Evolutionary conservation across 768 basidiomycete species (phyloP), one percentile per base, ranked within the genome.

Genomic region (Termitomyces titanicus): DNA sequence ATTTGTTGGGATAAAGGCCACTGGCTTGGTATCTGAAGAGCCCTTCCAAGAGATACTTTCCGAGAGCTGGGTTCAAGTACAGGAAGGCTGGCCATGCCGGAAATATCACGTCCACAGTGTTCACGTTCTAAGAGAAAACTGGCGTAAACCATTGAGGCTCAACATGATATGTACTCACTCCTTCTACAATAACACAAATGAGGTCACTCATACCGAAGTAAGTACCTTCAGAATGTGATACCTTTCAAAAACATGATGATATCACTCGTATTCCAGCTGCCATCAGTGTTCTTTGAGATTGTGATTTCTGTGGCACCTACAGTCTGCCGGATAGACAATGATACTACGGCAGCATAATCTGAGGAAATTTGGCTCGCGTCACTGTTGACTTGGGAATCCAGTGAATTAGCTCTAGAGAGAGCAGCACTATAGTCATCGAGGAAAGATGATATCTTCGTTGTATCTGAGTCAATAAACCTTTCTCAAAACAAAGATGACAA

Each of bases 11-110:
- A 64, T 86, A 87, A 54, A 80, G 79, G 0, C 85, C 85, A 1
- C 78, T 79, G 0, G 81, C 83, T 66, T 87, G 85, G 62, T 88
- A 88, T 54, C 79, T 73, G 64, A 87, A 84, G 18, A 87, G 69
- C 8, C 81, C 82, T 55, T 82, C 77, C 9, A 87, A 70, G 8
- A 86, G 72, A 62, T 74, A 81, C 63, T 82, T 84, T 0, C 83
- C 83, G 25, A 84, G 71, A 1, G 51, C 56, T 1, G 83, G 78
- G 62, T 84, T 83, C 49, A 76, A 70, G 61, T 84, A 85, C 50
- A 85, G 64, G 46, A 82, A 68, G 5, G 78, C 66, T 10, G 74
- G 83, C 77, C 79, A 84, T 8, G 81, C 67, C 6, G 76, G 75
- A 65, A 76, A 76, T 22, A 76, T 75, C 22, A 83, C 80, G 53